phyloP scores from a whole-genome alignment of 2,329 filamentous ascomycete genomes.

The Colletotrichum orchidophilum region DNA sequence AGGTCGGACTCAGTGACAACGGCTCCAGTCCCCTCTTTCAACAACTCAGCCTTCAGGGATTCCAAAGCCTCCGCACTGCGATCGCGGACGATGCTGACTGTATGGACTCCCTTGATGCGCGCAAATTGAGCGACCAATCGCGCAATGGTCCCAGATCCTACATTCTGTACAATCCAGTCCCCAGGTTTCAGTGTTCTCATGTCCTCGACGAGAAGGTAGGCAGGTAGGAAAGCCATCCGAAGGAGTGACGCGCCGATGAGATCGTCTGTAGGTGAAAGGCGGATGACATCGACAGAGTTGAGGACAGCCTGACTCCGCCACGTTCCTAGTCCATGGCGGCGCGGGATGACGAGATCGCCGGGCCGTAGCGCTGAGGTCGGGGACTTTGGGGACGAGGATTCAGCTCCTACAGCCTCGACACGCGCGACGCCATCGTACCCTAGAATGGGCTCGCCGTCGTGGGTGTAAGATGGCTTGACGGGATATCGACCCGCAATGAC shows the following conservation, averaged over 20 bases:
- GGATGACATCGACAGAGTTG: conserved; percentile 7
- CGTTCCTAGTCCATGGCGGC: conserved; percentile 33
- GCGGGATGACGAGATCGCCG: conserved; percentile 32
- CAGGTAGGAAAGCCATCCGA: conserved; percentile 34
- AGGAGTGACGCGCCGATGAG: conserved; percentile 34
- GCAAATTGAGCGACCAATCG: conserved; percentile 37
- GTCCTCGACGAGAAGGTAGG: conserved; percentile 37
- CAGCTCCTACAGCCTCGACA: conserved; percentile 16
- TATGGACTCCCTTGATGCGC: conserved; percentile 29
- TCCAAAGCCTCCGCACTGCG: conserved; percentile 17
- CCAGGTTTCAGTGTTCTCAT: conserved; percentile 26
- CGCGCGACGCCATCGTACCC: conserved; percentile 37
- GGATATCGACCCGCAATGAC: conserved; percentile 37
- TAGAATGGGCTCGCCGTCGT: conserved; percentile 28
- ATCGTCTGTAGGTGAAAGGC: conserved; percentile 8
- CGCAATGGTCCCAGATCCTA: conserved; percentile 32
- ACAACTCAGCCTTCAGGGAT: neutral
- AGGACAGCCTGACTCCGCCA: conserved; percentile 37
- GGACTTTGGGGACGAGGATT: neutral
- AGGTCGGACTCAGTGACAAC: conserved; percentile 34
- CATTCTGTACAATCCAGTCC: conserved; percentile 40
- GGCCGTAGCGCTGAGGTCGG: neutral
- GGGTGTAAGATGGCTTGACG: conserved; percentile 33
- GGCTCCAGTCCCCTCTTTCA: conserved; percentile 12
- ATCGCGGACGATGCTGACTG: conserved; percentile 35